Evolutionary conservation across 2,329 filamentous ascomycete species (phyloP), one percentile per base, ranked within the genome.

Genomic region (Dryadomyces sulphureus): DNA sequence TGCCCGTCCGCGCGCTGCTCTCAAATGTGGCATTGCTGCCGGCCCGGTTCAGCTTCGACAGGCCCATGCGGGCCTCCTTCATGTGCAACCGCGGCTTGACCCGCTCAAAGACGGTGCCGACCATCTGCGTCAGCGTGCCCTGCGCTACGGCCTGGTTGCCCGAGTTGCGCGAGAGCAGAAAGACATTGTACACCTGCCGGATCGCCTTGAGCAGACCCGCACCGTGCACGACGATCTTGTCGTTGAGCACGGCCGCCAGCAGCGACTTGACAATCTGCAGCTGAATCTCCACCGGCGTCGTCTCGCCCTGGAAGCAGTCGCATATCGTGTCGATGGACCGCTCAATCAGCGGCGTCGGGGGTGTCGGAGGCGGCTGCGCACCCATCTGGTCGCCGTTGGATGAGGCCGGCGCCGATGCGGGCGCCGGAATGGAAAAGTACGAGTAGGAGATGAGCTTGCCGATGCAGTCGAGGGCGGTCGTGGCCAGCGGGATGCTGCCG

Each of bases 401-500:
- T 8, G 48, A 38, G 38, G 36, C 7, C 4, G n/a, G 62, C 46
- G 63, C 52, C n/a, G 68, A 64, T 34, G 63, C 58, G 43, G 58
- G 69, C 32, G 81, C 75, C 43, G 86, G 49, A n/a, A 54, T 77
- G 42, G 90, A 90, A 63, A 98, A 96, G 70, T 96, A 96, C 17
- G 92, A 94, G 63, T 94, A 98, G 57, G 90, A 95, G 60, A 96
- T 96, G 52, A 98, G 79, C 69, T 98, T 98, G 57, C 93, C 92
- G 57, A 98, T 95, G 65, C 90, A 96, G 65, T 98, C 92, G 58
- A 98, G 77, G 7, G 92, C 89, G 34, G 84, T 85, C 20, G 88
- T 94, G 49, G 88, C 85, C 41, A 98, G 72, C 48, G 86, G 79
- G 45, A 90, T 81, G 57, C 86, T 95, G 56, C 81, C 77, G 9